Base-by-base conservation (phyloP, 2,329 filamentous ascomycete species). In the Pezicula carpinea region DNA sequence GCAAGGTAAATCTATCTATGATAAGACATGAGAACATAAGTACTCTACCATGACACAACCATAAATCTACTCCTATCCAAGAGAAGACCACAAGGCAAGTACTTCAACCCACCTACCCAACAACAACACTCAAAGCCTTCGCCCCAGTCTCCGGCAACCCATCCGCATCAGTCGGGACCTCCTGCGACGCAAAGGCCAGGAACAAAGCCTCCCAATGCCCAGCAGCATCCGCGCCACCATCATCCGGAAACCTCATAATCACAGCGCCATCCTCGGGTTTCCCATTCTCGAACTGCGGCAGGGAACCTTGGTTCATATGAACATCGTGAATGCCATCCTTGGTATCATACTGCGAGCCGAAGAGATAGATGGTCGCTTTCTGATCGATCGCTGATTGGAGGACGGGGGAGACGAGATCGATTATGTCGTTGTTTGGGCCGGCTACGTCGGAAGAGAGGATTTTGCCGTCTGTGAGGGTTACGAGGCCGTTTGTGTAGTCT, bases 301-400 rank as follows among this genome's bases (percentile, higher is more conserved):
- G 51, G 51, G 64, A 68, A 34, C 66, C 66, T 52, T 69, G 67
- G 41, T 69, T 69, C 65, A 69, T 68, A 50, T 70, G 68, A 8
- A 69, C 57, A 44, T 69, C 66, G 50, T 69, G 64, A 31, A 68
- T 66, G 1, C 66, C 66, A 15, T 59, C 53, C 15, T 53, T 54
- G 6, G 5, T 29, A 29, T 10, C 5, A 48, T 63, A 68, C 17
- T 63, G 59, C n/a, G 60, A 61, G 6, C 67, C 67, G 42, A 59
- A 70, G 17, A 70, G 55, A 50, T 67, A 70, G 35, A 67, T 59
- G 10, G 60, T 63, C 3, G 66, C 66, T 32, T 66, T 62, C 14
- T 60, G 40, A 29, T 56, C 49, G 43, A 69, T 66, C 11, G 65
- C 66, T 32, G 59, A 52, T 18, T 58, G 54, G 3, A 69, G 47